Evolutionary conservation across 371 early-diverging fungal genomes (phyloP).

Genomic region (Parasitella parasitica): DNA sequence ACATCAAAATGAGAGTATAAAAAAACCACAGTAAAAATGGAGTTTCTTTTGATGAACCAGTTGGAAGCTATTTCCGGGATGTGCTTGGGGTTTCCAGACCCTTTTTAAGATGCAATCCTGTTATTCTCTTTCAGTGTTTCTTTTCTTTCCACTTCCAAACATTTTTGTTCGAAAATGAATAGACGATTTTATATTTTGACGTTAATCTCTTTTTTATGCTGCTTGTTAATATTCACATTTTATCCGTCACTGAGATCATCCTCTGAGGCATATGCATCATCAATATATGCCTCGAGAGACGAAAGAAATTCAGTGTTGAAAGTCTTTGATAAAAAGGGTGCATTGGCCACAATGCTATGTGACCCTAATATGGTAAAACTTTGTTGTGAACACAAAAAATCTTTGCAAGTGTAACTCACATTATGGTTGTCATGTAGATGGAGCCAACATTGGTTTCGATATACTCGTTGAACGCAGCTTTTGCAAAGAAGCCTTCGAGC

Average conservation of each 20-base stretch:
- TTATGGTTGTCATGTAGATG: constrained; percentile 6
- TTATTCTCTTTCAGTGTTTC: not conserved
- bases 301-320: not conserved
- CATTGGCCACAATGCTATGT: constrained; percentile 22
- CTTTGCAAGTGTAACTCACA: not conserved
- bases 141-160: not conserved
- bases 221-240: constrained; percentile 12
- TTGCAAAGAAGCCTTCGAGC: constrained; percentile 5
- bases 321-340: constrained; percentile 9
- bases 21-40: no score
- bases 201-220: not conserved
- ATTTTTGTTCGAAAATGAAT: constrained; percentile 13
- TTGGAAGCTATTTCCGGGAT: not conserved
- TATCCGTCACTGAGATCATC: constrained; percentile 10
- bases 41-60: not conserved
- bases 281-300: not conserved
- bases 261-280: not conserved
- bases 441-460: constrained; percentile 27
- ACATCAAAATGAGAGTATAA: not conserved
- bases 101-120: not conserved
- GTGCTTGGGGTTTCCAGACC: constrained; percentile 6
- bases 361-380: constrained; percentile 12
- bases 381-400: not conserved
- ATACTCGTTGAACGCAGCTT: constrained; percentile 22
- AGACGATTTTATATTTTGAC: constrained; percentile 13